Conservation (phyloP, 2,329 filamentous ascomycete genomes). For the Scedosporium minutisporum region DNA sequence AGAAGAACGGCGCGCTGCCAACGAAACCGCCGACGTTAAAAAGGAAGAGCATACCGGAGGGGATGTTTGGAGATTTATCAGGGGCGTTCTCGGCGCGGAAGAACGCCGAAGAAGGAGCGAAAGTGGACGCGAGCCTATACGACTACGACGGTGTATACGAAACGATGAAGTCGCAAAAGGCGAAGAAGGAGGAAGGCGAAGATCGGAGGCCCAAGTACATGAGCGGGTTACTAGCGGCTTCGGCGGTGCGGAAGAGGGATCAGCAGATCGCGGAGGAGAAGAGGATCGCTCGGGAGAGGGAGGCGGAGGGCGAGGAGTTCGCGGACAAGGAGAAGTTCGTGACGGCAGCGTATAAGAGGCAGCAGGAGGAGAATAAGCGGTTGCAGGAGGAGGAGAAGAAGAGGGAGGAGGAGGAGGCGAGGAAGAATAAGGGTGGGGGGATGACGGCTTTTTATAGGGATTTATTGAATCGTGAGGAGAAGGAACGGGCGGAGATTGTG, state of each 20-base stretch:
- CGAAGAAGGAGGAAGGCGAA: conserved; percentile 46
- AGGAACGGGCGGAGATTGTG: conserved; percentile 58
- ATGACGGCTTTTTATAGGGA: conserved; percentile 74
- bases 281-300: conserved; percentile 66
- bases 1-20: conserved; percentile 20
- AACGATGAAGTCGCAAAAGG: conserved; percentile 57
- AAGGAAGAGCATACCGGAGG: conserved; percentile 28
- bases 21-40: conserved; percentile 33
- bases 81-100: conserved; percentile 52
- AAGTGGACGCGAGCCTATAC: conserved; percentile 66
- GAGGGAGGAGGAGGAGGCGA: conserved; percentile 54
- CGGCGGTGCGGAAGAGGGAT: conserved; percentile 68
- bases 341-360: conserved; percentile 70
- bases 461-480: conserved; percentile 61
- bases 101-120: conserved; percentile 54
- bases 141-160: conserved; percentile 81
- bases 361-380: conserved; percentile 64
- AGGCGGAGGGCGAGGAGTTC: conserved; percentile 71
- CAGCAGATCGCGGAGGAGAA: conserved; percentile 72
- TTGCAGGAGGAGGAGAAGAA: conserved; percentile 63
- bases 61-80: conserved; percentile 56
- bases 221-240: conserved; percentile 61
- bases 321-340: conserved; percentile 81
- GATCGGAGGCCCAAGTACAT: conserved; percentile 71
- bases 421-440: conserved; percentile 53